Evolutionary conservation across 192 early-diverging fungal species (phyloP), one percentile per base, ranked within the genome.

Genomic region (Coemansia sp.): DNA sequence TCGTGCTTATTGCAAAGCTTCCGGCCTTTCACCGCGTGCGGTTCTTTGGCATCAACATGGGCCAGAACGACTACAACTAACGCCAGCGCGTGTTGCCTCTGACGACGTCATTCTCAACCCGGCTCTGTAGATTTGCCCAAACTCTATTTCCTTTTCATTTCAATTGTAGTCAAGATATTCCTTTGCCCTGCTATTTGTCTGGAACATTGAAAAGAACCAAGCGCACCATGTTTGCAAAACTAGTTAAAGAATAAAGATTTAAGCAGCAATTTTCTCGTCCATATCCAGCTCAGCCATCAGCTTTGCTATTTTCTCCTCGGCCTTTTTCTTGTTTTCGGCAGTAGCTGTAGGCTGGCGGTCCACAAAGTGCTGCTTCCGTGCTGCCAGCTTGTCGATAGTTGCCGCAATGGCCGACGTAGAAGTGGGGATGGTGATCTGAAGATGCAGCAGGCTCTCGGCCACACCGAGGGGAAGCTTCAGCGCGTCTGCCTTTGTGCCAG

Each of bases 1-100:
- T 97, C 29, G 88, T 93, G 10, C 75, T 97, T 56, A 87, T 96
- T 58, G 92, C 94, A 39, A 98, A 97, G 81, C 86, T 98, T 49
- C 97, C 97, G 5, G 71, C 86, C 4, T 88, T 94, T 83, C 90
- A 93, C 75, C 84, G 86, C 58, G 94, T 96, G 61, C 88, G 96
- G 58, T 86, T 98, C 70, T 96, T 98, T 88, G 94, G 93, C 47
- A 93, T 96, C 82, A 96, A 96, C 74, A 82, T 83, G 66, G 77
- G 79, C 59, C 79, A 83, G 54, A 72, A 73, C 54, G 75, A 84
- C 51, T 70, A 64, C 65, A 69, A 78, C 60, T 78, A 63, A 38
- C 51, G 23, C 25, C 53, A 3, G 25, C 25, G 22, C 14, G 25
- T 53, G 51, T 17, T 53, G 15, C 17, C 21, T 22, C 24, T 7